Evolutionary conservation across 2,329 filamentous ascomycete species (phyloP).

Genomic region (Xylariaceae sp.): DNA sequence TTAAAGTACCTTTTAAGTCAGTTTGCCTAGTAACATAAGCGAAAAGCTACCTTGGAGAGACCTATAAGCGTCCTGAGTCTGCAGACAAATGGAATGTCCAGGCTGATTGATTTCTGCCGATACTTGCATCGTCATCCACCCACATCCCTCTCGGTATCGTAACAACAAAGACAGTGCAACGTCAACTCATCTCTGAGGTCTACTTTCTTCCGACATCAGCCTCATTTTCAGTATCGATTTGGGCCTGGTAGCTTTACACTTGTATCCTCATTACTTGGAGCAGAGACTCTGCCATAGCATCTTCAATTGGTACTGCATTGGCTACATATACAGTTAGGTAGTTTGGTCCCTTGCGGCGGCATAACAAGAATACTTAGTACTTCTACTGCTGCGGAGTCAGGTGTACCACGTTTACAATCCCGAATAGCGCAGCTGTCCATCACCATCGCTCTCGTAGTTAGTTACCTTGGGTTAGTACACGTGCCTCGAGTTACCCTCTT

Average conservation of each 20-base stretch:
- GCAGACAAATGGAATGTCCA: too few species aligned
- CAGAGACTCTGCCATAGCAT: background rate
- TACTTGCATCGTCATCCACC: conserved; percentile 28
- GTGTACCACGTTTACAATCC: conserved; percentile 7
- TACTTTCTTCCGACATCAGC: conserved; percentile 2
- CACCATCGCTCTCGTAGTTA: background rate
- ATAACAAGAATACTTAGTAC: conserved; percentile 3
- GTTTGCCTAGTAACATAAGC: too few species aligned
- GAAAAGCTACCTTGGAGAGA: too few species aligned
- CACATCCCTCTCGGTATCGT: conserved; percentile 14
- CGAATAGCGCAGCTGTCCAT: conserved; percentile 17
- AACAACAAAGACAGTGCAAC: conserved; percentile 17
- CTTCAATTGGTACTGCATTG: conserved; percentile 15
- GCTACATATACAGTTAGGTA: background rate
- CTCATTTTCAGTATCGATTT: conserved; percentile 2
- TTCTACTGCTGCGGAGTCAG: conserved; percentile 5
- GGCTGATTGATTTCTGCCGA: conserved; percentile 27
- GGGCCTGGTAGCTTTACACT: background rate
- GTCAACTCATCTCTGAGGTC: conserved; percentile 4
- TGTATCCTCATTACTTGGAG: background rate
- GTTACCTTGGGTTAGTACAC: conserved; percentile 6
- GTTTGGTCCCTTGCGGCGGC: background rate
- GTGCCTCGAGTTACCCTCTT: background rate
- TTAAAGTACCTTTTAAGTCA: too few species aligned
- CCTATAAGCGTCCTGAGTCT: too few species aligned